A percentile compares a stretch with the other conserved stretches of the same genome.
Conservation (phyloP, 768 basidiomycete genomes). For the Leccinum pellstonianum region DNA sequence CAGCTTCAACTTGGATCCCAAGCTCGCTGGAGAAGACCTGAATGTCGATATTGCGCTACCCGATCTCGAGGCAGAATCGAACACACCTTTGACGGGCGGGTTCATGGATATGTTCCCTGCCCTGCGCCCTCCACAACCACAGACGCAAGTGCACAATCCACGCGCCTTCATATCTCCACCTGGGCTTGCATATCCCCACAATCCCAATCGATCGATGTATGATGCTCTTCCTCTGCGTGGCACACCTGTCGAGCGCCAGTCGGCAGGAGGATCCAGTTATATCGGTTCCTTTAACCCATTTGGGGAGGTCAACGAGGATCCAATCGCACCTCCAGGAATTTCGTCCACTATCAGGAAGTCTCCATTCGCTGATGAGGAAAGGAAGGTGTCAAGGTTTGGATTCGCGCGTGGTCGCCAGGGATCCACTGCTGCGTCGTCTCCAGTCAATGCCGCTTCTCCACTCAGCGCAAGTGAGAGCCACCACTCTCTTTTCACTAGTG, state of each 20-base stretch:
- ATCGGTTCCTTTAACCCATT: slow-evolving; percentile 82
- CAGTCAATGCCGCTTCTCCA: slow-evolving; percentile 55
- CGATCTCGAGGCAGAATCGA: slow-evolving; percentile 47
- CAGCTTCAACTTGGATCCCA: slow-evolving; percentile 85
- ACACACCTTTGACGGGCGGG: slow-evolving; percentile 58
- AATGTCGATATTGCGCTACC: slow-evolving; percentile 43
- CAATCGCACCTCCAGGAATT: slow-evolving; percentile 29
- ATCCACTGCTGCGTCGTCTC: slow-evolving; percentile 57
- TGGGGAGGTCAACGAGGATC: slow-evolving; percentile 55
- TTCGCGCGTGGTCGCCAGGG: slow-evolving; percentile 73
- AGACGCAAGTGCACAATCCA: slow-evolving; percentile 21
- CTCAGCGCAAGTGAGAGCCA: slow-evolving; percentile 49
- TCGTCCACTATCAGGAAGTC: slow-evolving; percentile 37
- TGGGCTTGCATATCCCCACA: slow-evolving; percentile 50
- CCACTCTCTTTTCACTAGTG: slow-evolving; percentile 47
- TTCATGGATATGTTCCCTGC: slow-evolving; percentile 73
- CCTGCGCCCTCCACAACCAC: slow-evolving; percentile 40
- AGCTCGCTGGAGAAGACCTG: slow-evolving; percentile 50
- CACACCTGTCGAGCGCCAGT: slow-evolving; percentile 45
- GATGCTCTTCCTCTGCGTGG: slow-evolving; percentile 47
- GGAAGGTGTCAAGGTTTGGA: slow-evolving; percentile 77
- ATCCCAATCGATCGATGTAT: slow-evolving; percentile 51
- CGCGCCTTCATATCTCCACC: slow-evolving; percentile 49
- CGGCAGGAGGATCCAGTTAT: slow-evolving; percentile 51
- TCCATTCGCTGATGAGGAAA: slow-evolving; percentile 52